Percentiles rank a stretch among this genome's conserved stretches.
Evolutionary conservation across 768 basidiomycete species (phyloP).

Genomic region (Lentinula sp.): DNA sequence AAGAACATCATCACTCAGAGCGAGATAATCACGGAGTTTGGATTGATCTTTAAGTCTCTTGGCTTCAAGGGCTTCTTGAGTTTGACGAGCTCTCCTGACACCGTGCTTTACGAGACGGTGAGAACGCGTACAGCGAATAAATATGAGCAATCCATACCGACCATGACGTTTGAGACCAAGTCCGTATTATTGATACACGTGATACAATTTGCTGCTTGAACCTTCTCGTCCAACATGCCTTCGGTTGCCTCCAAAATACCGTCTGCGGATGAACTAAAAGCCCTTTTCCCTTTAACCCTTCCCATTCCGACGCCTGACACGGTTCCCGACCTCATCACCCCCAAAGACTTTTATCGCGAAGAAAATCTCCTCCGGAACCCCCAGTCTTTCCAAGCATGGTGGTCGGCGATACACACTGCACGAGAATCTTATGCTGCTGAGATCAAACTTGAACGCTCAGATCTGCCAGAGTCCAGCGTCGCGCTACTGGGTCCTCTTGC

Average conservation of each 20-base stretch:
- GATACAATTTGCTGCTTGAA: background rate
- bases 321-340: conserved; percentile 67
- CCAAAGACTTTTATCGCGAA: conserved; percentile 79
- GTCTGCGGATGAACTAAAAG: conserved; percentile 41
- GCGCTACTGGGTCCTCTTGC: conserved; percentile 76
- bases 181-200: background rate
- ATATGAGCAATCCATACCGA: conserved; percentile 8
- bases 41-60: conserved; percentile 64
- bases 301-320: conserved; percentile 81
- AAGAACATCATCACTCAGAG: conserved; percentile 58
- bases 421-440: conserved; percentile 57
- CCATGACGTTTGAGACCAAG: conserved; percentile 14
- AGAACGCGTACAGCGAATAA: conserved; percentile 3
- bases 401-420: conserved; percentile 74
- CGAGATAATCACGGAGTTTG: conserved; percentile 73
- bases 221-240: conserved; percentile 37
- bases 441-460: conserved; percentile 49
- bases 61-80: conserved; percentile 56
- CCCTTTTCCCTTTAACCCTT: conserved; percentile 78
- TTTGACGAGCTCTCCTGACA: conserved; percentile 57
- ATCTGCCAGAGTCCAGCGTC: conserved; percentile 43
- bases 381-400: conserved; percentile 89
- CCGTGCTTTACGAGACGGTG: conserved; percentile 44
- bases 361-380: conserved; percentile 93
- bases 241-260: conserved; percentile 44